Evolutionary conservation across 306 rosid genomes (phyloP).

Genomic region (Carpinus fangiana): DNA sequence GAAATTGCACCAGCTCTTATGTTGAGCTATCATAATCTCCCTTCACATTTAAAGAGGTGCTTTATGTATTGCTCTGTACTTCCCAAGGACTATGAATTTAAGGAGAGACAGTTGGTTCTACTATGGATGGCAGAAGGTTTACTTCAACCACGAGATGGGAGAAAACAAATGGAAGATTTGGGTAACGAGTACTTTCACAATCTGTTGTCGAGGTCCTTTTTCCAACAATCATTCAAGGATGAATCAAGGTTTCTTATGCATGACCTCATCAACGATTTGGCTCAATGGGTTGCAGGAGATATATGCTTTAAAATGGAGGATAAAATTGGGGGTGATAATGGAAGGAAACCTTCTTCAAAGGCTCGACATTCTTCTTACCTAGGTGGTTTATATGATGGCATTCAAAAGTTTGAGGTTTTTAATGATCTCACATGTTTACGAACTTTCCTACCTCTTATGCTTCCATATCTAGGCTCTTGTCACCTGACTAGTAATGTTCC

Average conservation of each 20-base stretch:
- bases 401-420: background rate
- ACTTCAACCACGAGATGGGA: background rate
- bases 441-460: conserved; percentile 43
- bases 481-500: background rate
- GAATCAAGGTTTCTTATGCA: background rate
- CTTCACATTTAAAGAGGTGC: conserved; percentile 3
- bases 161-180: background rate
- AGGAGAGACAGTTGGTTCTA: background rate
- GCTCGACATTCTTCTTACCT: background rate
- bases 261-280: conserved; percentile 12
- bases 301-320: too few relatives aligned
- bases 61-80: conserved; percentile 17
- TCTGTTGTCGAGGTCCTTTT: background rate
- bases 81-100: background rate
- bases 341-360: background rate
- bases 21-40: conserved; percentile 11
- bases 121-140: conserved; percentile 5
- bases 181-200: background rate
- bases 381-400: too few relatives aligned
- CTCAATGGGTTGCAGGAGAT: background rate
- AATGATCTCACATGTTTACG: conserved; percentile 37
- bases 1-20: background rate
- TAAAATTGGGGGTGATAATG: too few relatives aligned
- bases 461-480: rapidly evolving
- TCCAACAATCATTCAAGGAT: background rate